A percentile compares a stretch with the other conserved stretches of the same genome.
Conservation (phyloP, 2,329 filamentous ascomycete species). For the Talaromyces pinophilus region DNA sequence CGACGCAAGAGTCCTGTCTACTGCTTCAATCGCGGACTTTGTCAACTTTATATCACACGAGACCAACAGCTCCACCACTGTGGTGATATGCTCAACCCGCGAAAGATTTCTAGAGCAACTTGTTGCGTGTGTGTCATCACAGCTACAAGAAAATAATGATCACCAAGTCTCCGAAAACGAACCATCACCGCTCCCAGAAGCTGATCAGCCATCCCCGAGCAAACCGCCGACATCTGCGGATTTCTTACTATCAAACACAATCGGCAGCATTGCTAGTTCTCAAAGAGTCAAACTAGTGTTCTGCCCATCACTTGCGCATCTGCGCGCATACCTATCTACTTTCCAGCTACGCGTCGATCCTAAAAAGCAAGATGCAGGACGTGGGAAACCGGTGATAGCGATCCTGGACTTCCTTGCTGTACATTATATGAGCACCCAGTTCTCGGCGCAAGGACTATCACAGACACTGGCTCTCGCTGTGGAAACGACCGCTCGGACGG, state of each 20-base stretch:
- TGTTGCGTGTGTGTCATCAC: conserved; percentile 46
- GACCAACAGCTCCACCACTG: conserved; percentile 60
- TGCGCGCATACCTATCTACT: conserved; percentile 72
- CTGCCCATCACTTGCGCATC: conserved; percentile 71
- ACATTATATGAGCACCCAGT: conserved; percentile 48
- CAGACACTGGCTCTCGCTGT: conserved; percentile 46
- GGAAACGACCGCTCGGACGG: conserved; percentile 37
- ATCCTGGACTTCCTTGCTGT: conserved; percentile 46
- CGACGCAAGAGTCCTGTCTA: conserved; percentile 28
- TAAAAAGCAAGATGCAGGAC: conserved; percentile 12
- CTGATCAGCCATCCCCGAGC: background rate
- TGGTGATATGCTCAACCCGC: conserved; percentile 70
- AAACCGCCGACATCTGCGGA: background rate
- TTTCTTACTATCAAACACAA: conserved; percentile 60
- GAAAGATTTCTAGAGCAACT: conserved; percentile 66
- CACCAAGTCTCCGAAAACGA: conserved; percentile 6
- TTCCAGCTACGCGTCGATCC: background rate
- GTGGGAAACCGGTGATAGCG: conserved; percentile 35
- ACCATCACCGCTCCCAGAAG: background rate
- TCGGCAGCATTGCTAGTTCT: conserved; percentile 69
- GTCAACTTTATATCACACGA: conserved; percentile 64
- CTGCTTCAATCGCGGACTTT: conserved; percentile 56
- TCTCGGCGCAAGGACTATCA: conserved; percentile 52
- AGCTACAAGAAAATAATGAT: conserved; percentile 1
- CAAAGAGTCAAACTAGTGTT: conserved; percentile 71